Conservation (phyloP, 2,329 filamentous ascomycete genomes). For the Paraconiothyrium brasiliense region DNA sequence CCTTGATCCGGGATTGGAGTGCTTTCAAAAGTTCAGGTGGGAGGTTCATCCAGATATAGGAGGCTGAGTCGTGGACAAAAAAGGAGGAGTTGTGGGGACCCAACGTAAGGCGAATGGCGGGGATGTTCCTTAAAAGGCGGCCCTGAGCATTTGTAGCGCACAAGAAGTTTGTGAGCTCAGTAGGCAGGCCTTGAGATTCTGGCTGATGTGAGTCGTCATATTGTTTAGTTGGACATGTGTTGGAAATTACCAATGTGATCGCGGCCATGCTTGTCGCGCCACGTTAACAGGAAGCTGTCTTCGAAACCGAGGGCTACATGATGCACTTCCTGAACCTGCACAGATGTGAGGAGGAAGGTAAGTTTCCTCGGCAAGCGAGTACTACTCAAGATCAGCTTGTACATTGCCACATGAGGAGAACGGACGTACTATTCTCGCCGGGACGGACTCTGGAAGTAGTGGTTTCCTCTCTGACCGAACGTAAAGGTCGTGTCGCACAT, state of each 20-base stretch:
- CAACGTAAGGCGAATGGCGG: conserved; percentile 38
- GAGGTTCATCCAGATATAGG: conserved; percentile 46
- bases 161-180: conserved; percentile 38
- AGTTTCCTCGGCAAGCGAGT: conserved; percentile 42
- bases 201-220: neutral
- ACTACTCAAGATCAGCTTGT: conserved; percentile 25
- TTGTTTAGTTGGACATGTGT: neutral
- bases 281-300: conserved; percentile 47
- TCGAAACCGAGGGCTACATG: conserved; percentile 45
- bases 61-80: conserved; percentile 38
- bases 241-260: conserved; percentile 33
- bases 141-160: conserved; percentile 26
- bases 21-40: conserved; percentile 34
- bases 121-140: conserved; percentile 31
- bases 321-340: conserved; percentile 36
- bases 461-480: conserved; percentile 47
- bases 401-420: neutral
- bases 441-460: conserved; percentile 46
- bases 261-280: conserved; percentile 34
- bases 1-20: conserved; percentile 38
- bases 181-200: conserved; percentile 36
- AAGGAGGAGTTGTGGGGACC: conserved; percentile 47
- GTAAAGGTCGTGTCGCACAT: conserved; percentile 48
- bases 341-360: conserved; percentile 31
- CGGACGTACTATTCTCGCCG: conserved; percentile 36